Evolutionary conservation across 352 stramenopile genomes (phyloP).

Genomic region (Phytophthora sansomeana): DNA sequence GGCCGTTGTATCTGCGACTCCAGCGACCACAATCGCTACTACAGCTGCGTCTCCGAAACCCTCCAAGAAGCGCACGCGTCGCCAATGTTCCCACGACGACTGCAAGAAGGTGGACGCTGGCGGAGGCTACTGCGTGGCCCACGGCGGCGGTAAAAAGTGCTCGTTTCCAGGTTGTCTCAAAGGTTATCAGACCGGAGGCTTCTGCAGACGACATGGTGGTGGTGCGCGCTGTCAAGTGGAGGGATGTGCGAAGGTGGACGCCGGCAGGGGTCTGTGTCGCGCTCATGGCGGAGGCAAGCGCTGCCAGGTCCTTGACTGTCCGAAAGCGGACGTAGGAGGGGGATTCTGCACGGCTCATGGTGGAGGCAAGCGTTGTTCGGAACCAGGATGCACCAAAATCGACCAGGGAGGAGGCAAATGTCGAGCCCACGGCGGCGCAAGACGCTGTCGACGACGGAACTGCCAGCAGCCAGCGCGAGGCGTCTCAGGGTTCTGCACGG

Average conservation of each 20-base stretch:
- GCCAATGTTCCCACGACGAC: constrained; percentile 54
- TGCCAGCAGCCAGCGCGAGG: constrained; percentile 72
- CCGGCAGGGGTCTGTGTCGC: constrained; percentile 75
- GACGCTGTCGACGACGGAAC: constrained; percentile 59
- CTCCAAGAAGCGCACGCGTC: constrained; percentile 49
- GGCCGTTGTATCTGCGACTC: constrained; percentile 8
- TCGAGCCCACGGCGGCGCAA: constrained; percentile 74
- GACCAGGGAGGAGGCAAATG: constrained; percentile 86
- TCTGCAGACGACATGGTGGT: constrained; percentile 77
- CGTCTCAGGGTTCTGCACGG: constrained; percentile 63
- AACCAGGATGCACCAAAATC: constrained; percentile 80
- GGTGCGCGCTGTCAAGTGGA: constrained; percentile 78
- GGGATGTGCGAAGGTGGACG: constrained; percentile 83
- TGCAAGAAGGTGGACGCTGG: constrained; percentile 84
- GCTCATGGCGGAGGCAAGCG: constrained; percentile 79
- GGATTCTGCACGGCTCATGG: constrained; percentile 86
- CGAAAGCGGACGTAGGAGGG: constrained; percentile 83
- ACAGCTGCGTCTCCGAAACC: not conserved
- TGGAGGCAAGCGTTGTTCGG: constrained; percentile 73
- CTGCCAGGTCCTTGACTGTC: constrained; percentile 60
- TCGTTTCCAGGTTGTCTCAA: constrained; percentile 74
- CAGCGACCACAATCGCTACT: constrained; percentile 1
- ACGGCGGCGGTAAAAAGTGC: constrained; percentile 87
- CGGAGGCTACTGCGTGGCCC: constrained; percentile 83
- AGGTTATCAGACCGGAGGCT: constrained; percentile 82